phyloP scores from a whole-genome alignment of 768 basidiomycete genomes.

The Russula griseocarnosa region DNA sequence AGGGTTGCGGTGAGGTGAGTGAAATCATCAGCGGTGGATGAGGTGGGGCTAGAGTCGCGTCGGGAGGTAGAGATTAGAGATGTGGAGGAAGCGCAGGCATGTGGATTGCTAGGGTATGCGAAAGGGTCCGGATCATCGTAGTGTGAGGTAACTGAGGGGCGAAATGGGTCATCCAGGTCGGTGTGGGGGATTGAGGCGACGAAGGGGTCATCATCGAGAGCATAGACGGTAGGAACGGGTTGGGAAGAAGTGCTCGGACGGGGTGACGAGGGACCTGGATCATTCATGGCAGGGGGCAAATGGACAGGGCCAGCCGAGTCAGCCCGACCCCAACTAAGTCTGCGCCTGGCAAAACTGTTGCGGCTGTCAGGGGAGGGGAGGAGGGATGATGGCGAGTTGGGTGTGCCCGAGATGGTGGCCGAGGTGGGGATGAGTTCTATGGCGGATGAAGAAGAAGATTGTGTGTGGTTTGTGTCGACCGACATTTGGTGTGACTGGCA shows the following conservation, averaged over 20 bases:
- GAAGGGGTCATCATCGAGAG: constrained; percentile 47
- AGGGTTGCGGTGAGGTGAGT: constrained; percentile 46
- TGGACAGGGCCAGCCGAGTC: constrained; percentile 40
- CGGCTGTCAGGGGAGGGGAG: constrained; percentile 35
- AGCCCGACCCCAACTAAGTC: constrained; percentile 54
- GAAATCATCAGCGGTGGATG: constrained; percentile 55
- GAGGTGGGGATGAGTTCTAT: constrained; percentile 50
- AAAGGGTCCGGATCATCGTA: constrained; percentile 23
- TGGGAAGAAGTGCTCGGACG: not conserved
- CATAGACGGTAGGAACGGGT: constrained; percentile 18
- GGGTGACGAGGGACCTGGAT: constrained; percentile 27
- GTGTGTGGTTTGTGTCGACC: not conserved
- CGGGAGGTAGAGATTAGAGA: constrained; percentile 46
- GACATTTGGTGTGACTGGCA: not conserved
- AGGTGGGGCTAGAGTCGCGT: constrained; percentile 38
- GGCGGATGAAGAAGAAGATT: constrained; percentile 51
- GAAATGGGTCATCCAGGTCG: not conserved
- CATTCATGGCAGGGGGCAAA: constrained; percentile 29
- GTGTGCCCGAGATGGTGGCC: constrained; percentile 40
- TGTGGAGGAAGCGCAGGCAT: constrained; percentile 48
- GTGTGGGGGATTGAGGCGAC: constrained; percentile 31
- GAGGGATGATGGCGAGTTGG: constrained; percentile 53
- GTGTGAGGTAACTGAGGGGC: too few species aligned
- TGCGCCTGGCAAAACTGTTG: constrained; percentile 43
- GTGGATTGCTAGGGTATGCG: constrained; percentile 40